phyloP scores from a whole-genome alignment of 768 basidiomycete species.

The Rhizopogon vulgaris region DNA sequence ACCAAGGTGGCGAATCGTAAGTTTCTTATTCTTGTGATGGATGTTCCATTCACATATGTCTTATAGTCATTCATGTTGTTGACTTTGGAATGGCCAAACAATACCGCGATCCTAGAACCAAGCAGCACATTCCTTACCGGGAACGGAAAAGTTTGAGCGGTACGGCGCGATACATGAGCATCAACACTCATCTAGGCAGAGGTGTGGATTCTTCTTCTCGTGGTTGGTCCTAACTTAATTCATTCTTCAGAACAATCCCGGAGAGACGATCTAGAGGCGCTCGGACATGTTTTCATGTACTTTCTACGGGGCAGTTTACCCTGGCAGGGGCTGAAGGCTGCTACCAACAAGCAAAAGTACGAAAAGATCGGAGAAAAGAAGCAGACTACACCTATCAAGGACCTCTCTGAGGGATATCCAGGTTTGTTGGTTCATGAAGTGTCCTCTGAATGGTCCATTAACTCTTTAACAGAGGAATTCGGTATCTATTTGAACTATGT shows the following conservation, averaged over 20 bases:
- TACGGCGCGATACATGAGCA: slow-evolving; percentile 99
- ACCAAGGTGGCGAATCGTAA: slow-evolving; percentile 84
- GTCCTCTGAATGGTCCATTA: background rate
- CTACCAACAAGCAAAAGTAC: slow-evolving; percentile 99
- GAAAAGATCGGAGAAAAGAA: slow-evolving; percentile 99
- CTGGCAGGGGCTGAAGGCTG: slow-evolving; percentile 99
- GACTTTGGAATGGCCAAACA: slow-evolving; percentile 99
- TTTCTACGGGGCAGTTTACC: slow-evolving; percentile 94
- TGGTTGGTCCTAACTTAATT: slow-evolving; percentile 5
- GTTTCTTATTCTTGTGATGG: slow-evolving; percentile 6
- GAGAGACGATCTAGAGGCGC: slow-evolving; percentile 96
- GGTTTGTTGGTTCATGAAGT: slow-evolving; percentile 42
- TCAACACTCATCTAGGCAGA: slow-evolving; percentile 97
- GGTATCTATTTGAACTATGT: slow-evolving; percentile 99
- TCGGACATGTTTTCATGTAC: slow-evolving; percentile 99
- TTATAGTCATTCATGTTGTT: slow-evolving; percentile 80
- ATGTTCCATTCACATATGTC: background rate
- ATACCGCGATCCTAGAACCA: slow-evolving; percentile 98
- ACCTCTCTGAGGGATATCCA: slow-evolving; percentile 92
- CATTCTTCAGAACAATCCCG: slow-evolving; percentile 70
- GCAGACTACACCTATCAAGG: slow-evolving; percentile 96
- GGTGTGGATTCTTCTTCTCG: slow-evolving; percentile 41
- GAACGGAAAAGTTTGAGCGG: slow-evolving; percentile 97
- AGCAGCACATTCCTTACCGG: slow-evolving; percentile 98
- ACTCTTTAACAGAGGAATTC: slow-evolving; percentile 74